phyloP scores from a whole-genome alignment of 78 protist species.

The Ministeria vibrans region DNA sequence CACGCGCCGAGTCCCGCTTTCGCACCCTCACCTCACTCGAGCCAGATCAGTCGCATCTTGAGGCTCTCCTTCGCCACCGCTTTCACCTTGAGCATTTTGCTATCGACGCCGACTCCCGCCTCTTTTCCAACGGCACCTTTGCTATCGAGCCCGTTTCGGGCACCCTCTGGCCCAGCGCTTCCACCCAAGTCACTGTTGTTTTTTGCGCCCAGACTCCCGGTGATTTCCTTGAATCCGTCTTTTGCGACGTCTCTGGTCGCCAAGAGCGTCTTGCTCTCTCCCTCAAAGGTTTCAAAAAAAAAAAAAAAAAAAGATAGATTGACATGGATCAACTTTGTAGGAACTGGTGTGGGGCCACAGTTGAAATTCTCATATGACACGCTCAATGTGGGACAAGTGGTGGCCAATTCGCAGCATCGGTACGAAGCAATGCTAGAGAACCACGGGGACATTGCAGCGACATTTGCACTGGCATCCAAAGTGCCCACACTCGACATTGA shows the following conservation, averaged over 20 bases:
- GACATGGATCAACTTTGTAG: no score
- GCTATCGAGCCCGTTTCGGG: slow-evolving; percentile 47
- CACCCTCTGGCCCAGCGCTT: slow-evolving; percentile 25
- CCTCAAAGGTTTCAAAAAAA: not conserved
- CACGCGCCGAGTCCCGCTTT: no score
- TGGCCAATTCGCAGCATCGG: not conserved
- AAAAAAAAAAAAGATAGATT: no score
- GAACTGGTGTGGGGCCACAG: not conserved
- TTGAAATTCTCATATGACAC: not conserved
- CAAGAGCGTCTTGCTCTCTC: not conserved
- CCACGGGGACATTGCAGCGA: not conserved
- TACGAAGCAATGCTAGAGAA: slow-evolving; percentile 3
- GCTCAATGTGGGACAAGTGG: not conserved
- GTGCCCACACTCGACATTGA: not conserved
- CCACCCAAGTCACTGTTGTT: not conserved
- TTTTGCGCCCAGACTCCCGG: not conserved
- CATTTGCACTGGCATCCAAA: not conserved
- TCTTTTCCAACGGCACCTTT: slow-evolving; percentile 26
- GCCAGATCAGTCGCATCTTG: no score
- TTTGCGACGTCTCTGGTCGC: not conserved
- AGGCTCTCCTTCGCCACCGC: no score
- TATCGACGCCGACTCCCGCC: not conserved
- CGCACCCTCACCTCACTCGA: no score
- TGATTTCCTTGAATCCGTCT: not conserved
- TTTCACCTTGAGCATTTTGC: not conserved